Evolutionary conservation across 1,284 basidiomycete species (phyloP).

Genomic region (Pseudozyma tsukubaensis): DNA sequence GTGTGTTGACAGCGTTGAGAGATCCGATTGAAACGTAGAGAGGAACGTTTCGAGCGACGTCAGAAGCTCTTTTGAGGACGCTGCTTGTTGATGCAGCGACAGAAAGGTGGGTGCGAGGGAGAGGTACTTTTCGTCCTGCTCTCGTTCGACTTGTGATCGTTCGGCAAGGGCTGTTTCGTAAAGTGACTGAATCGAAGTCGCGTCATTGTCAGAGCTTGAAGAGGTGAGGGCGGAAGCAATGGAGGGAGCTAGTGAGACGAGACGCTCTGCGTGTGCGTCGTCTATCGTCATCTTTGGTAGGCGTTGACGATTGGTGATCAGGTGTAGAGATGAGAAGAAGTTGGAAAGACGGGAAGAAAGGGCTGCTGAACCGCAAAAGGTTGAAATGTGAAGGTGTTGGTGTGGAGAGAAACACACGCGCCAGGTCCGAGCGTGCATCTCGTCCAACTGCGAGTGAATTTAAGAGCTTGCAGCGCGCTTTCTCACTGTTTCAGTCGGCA

Average conservation of each 20-base stretch:
- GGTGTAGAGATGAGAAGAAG: neutral
- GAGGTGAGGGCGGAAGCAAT: slow-evolving; percentile 11
- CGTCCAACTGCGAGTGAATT: no score
- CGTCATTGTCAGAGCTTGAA: neutral
- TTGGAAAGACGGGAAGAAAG: neutral
- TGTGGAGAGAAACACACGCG: slow-evolving; percentile 9
- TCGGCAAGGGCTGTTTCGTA: slow-evolving; percentile 15
- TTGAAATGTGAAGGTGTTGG: slow-evolving; percentile 14
- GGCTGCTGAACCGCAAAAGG: neutral
- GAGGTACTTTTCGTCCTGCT: slow-evolving; percentile 16
- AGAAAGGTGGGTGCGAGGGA: slow-evolving; percentile 19
- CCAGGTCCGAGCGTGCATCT: slow-evolving; percentile 26
- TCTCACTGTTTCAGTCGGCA: no score
- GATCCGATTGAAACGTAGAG: slow-evolving; percentile 92
- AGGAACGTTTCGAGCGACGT: slow-evolving; percentile 88
- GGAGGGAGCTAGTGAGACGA: slow-evolving; percentile 12
- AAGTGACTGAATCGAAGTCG: slow-evolving; percentile 20
- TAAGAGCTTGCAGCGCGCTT: no score
- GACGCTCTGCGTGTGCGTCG: slow-evolving; percentile 42
- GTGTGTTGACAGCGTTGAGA: slow-evolving; percentile 91
- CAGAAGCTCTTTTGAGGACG: slow-evolving; percentile 73
- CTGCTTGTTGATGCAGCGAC: slow-evolving; percentile 76
- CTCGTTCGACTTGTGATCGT: neutral
- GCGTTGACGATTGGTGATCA: no score
- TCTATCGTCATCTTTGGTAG: slow-evolving; percentile 14